A percentile compares a stretch with the other conserved stretches of the same genome.
Evolutionary conservation across 2,329 filamentous ascomycete species (phyloP).

Genomic region (Colletotrichum phormii): DNA sequence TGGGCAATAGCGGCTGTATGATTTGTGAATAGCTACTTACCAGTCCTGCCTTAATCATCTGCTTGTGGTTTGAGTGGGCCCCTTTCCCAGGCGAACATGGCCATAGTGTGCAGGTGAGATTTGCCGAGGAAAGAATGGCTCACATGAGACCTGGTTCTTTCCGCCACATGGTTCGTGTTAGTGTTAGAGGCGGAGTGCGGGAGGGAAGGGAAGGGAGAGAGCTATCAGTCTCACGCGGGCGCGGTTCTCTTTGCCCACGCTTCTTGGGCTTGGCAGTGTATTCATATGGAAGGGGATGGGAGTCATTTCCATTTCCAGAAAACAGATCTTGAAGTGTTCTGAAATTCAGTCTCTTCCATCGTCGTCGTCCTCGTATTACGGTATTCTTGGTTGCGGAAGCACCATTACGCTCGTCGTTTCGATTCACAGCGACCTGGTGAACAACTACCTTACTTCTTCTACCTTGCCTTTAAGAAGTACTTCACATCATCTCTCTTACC

Average conservation of each 20-base stretch:
- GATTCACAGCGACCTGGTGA: neutral
- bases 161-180: neutral
- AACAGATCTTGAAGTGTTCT: neutral
- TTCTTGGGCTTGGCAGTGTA: neutral
- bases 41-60: neutral
- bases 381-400: neutral
- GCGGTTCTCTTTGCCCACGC: neutral
- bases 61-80: neutral
- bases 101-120: neutral
- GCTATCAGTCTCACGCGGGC: conserved; percentile 1
- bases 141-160: neutral
- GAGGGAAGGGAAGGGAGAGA: neutral
- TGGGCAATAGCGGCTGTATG: neutral
- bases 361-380: neutral
- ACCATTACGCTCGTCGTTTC: neutral
- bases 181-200: neutral
- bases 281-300: neutral
- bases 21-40: neutral
- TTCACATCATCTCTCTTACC: neutral
- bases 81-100: neutral
- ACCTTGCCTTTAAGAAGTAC: too few relatives aligned
- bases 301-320: neutral
- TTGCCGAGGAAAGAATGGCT: neutral
- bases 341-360: neutral
- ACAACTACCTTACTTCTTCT: neutral